Evolutionary conservation across 177 flowering plant genomes (phyloP), one percentile per base, ranked within the genome.

Genomic region (Tripterygium wilfordii): DNA sequence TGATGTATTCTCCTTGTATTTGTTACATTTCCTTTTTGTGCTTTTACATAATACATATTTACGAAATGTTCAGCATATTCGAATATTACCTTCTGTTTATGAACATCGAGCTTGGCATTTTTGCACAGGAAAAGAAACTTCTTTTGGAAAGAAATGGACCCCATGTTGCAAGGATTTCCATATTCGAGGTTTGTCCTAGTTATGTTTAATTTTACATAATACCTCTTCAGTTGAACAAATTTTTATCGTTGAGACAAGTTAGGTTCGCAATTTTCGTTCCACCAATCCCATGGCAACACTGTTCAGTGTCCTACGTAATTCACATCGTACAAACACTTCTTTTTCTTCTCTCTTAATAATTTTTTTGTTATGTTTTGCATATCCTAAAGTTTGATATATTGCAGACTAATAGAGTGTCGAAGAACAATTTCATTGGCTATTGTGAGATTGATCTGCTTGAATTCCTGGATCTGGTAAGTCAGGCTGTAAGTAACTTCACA

Each of bases 131-230:
- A 62, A 88, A 85, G 64, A 91, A 85, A 64, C 74, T 91, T 63
- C 72, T 83, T 42, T 49, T 91, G 78, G 98, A 91, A 63, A 81
- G 47, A 42, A 74, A 83, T 52, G 98, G 98, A 44, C 80, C 96
- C 59, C 92, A 62, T 71, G 42, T 88, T 48, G 95, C 81, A 16
- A 73, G 96, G 48, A 72, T 91, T 48, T 81, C 96, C 14, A 79
- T 91, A 2, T 85, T 66, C 73, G 96, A 91, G 96, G 98, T 87
- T 8, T 49, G 76, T n/a, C n/a, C n/a, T n/a, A n/a, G n/a, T n/a
- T n/a, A n/a, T n/a, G n/a, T n/a, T n/a, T n/a, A n/a, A n/a, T n/a
- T n/a, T n/a, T n/a, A n/a, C n/a, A n/a, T n/a, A n/a, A n/a, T n/a
- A n/a, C n/a, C n/a, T n/a, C n/a, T n/a, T n/a, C n/a, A n/a, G n/a